Base-by-base conservation (phyloP, 768 basidiomycete species). In the Rickenella mellea region DNA sequence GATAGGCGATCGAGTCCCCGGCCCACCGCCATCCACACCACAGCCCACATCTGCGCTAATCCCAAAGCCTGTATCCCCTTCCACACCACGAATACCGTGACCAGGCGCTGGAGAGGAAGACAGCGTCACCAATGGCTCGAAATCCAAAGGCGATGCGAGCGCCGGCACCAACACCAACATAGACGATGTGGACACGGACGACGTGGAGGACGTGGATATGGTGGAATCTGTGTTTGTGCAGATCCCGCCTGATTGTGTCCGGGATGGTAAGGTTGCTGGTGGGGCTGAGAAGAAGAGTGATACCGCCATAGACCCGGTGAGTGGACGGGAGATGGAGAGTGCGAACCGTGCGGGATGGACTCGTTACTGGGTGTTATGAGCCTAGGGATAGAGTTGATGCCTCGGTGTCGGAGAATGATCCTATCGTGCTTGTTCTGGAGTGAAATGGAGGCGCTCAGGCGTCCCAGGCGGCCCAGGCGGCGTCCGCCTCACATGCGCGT, bases 381-480 rank as follows among this genome's bases (percentile, higher is more conserved):
- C 19, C 33, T 17, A 3, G 33, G 24, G 4, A 17, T 10, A 22
- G 19, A 14, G 33, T 22, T 12, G 33, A 19, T 11, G 24, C 19
- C 33, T 36, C 33, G 19, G 33, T 22, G 24, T 36, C 33, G 24
- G 33, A 36, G 6, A 36, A 17, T 22, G 33, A 36, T 17, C 33
- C 19, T 19, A n/a, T n/a, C n/a, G n/a, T n/a, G n/a, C n/a, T n/a
- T n/a, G n/a, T n/a, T n/a, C n/a, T n/a, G n/a, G n/a, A n/a, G n/a
- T n/a, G n/a, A n/a, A n/a, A n/a, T n/a, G n/a, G n/a, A n/a, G n/a
- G n/a, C 43, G 48, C 44, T 55, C 59, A 14, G 72, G 71, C 27
- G 70, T 68, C 4, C 72, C 72, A n/a, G n/a, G n/a, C n/a, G n/a
- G n/a, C n/a, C n/a, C n/a, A 5, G 72, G 65, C 3, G 74, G 73